These are phyloP conservation scores for Anastatica hierochuntica DNA, from an alignment of 345 rosid species.

Conservation along the genomic window DNA sequence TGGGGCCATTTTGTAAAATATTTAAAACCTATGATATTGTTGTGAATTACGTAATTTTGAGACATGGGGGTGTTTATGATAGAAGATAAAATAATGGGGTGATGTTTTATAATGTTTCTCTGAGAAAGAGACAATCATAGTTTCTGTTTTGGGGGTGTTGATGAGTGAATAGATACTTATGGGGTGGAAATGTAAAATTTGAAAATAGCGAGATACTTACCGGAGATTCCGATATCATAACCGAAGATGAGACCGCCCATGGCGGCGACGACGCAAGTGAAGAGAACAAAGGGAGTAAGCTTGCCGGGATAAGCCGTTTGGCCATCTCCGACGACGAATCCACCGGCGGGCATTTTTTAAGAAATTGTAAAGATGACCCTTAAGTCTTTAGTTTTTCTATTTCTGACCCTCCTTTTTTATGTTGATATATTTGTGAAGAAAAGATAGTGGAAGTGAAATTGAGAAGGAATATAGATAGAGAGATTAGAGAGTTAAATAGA, in stretches of 20 bases:
- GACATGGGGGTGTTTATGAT: neutral
- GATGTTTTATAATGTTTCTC: too few relatives aligned
- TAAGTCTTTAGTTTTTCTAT: neutral
- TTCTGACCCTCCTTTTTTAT: neutral
- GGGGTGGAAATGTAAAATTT: constrained; percentile 1
- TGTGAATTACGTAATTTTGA: neutral
- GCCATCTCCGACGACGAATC: constrained; percentile 35
- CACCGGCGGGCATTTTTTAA: constrained; percentile 45
- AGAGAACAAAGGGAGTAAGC: constrained; percentile 59
- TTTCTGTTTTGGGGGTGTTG: neutral
- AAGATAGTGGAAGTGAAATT: too few relatives aligned
- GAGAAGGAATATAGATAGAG: constrained; percentile 4
- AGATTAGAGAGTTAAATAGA: neutral
- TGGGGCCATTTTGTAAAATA: neutral
- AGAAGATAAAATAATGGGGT: too few relatives aligned
- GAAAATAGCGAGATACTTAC: constrained; percentile 26
- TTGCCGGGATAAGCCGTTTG: constrained; percentile 74
- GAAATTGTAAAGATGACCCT: neutral
- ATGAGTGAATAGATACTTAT: neutral
- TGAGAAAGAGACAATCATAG: neutral
- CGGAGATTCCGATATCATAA: constrained; percentile 91
- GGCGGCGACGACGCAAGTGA: constrained; percentile 84
- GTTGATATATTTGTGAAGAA: too few relatives aligned
- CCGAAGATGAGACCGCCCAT: constrained; percentile 99
- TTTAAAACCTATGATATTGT: neutral